Evolutionary conservation across 208 protist genomes (phyloP), one percentile per base, ranked within the genome.

Genomic region (Naegleria gruberi): DNA sequence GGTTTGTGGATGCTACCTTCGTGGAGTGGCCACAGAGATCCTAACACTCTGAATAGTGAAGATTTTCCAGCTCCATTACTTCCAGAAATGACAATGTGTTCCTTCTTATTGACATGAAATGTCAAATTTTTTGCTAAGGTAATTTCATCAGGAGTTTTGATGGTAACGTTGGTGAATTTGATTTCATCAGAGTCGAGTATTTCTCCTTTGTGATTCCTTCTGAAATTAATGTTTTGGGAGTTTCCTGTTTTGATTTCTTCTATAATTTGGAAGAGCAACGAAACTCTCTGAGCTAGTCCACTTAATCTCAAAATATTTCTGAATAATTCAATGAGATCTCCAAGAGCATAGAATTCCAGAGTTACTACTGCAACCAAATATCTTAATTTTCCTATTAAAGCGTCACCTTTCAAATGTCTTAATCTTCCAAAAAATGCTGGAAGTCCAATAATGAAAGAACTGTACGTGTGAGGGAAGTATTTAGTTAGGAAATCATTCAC

Each of bases 11-110:
- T 42, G 7, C 10, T 41, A 43, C 91, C 92, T 12, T 46, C 47
- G 7, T 82, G 23, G 6, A 90, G 37, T 41, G 92, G 92, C 92
- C 92, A 93, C 74, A 93, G 65, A 12, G 82, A 90, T 34, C 87
- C 87, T 5, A 93, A 47, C 0, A 94, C 46, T 45, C 92, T 85
- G 86, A 93, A 93, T 0, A 93, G 30, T 30, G 15, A 83, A 40
- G 45, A 90, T 81, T 93, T 93, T 19, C 91, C 91, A 84, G 42
- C 90, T 65, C 51, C 51, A 65, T 65, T 65, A 30, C 51, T 65
- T 44, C 85, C 85, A n/a, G 85, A 65, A 74, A 89, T 74, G 6
- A 89, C 34, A 17, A 43, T 44, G n/a, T 89, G 51, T 1, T 37
- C 37, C 3, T 40, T 40, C 34, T 74, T 74, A 4, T 12, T 40